Evolutionary conservation across 768 basidiomycete genomes (phyloP).

Genomic region (Megacollybia marginata): DNA sequence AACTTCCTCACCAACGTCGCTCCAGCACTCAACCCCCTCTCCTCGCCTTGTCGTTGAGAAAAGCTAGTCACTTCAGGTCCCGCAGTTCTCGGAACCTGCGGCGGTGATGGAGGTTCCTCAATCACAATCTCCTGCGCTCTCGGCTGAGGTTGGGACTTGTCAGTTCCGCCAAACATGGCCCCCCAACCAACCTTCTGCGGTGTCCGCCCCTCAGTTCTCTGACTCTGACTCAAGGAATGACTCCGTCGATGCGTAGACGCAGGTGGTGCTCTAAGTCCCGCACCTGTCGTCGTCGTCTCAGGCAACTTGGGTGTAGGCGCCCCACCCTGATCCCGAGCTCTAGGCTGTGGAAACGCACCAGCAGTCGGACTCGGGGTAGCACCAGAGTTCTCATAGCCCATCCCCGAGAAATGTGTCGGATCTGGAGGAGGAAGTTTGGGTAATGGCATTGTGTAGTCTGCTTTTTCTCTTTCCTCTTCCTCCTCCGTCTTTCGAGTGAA

Average conservation of each 20-base stretch:
- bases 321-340: slow-evolving; percentile 59
- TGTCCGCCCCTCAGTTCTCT: no score
- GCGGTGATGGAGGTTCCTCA: background rate
- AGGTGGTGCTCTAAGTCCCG: slow-evolving; percentile 62
- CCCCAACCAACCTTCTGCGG: no score
- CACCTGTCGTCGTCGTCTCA: slow-evolving; percentile 18
- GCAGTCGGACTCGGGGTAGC: slow-evolving; percentile 54
- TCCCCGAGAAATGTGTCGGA: slow-evolving; percentile 72
- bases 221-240: slow-evolving; percentile 73
- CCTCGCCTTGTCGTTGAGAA: slow-evolving; percentile 28
- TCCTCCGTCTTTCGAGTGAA: slow-evolving; percentile 16
- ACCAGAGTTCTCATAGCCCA: slow-evolving; percentile 60
- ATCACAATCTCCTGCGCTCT: no score
- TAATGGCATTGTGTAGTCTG: slow-evolving; percentile 78
- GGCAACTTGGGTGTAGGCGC: slow-evolving; percentile 31
- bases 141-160: no score
- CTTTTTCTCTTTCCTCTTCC: slow-evolving; percentile 26
- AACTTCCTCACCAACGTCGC: slow-evolving; percentile 75
- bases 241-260: slow-evolving; percentile 76
- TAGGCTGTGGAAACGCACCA: slow-evolving; percentile 51
- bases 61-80: slow-evolving; percentile 61
- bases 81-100: slow-evolving; percentile 48
- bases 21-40: slow-evolving; percentile 41
- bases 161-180: no score
- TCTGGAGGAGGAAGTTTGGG: slow-evolving; percentile 78